Percentiles rank a stretch among this genome's conserved stretches.
Conservation (phyloP, 164 flowering plant species). For the Litsea cubeba region DNA sequence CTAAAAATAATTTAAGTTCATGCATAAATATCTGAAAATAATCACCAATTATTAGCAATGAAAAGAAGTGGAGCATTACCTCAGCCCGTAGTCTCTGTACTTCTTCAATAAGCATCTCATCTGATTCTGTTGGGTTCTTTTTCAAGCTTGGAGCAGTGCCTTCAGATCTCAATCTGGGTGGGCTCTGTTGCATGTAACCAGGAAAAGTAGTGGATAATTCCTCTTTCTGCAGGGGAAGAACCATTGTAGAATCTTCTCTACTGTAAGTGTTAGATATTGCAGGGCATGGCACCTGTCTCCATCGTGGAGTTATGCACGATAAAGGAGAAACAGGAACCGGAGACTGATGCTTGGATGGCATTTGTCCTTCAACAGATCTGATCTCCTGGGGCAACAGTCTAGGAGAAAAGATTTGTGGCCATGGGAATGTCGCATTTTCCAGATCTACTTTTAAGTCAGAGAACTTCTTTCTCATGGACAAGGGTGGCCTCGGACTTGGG, state of each 20-base stretch:
- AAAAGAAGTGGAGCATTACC: constrained; percentile 27
- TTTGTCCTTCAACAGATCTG: constrained; percentile 15
- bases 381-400: constrained; percentile 15
- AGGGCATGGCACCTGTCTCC: constrained; percentile 60
- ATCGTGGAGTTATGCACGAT: constrained; percentile 28
- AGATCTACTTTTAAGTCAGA: constrained; percentile 21
- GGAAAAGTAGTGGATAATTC: constrained; percentile 14
- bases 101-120: constrained; percentile 40
- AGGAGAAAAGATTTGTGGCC: constrained; percentile 17
- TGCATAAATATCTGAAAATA: background rate
- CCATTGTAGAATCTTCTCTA: constrained; percentile 13
- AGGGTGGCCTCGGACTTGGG: constrained; percentile 21
- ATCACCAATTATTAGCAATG: background rate
- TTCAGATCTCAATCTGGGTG: constrained; percentile 10
- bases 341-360: constrained; percentile 15
- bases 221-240: constrained; percentile 10
- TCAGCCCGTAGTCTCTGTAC: constrained; percentile 38
- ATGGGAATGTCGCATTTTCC: constrained; percentile 17
- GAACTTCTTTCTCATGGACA: constrained; percentile 14
- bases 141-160: constrained; percentile 2
- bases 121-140: constrained; percentile 20
- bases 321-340: constrained; percentile 19
- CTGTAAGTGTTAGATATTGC: constrained; percentile 18
- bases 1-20: background rate
- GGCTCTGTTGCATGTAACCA: constrained; percentile 5